Base-by-base conservation (phyloP, 2,329 filamentous ascomycete genomes). In the Nemania sp. region DNA sequence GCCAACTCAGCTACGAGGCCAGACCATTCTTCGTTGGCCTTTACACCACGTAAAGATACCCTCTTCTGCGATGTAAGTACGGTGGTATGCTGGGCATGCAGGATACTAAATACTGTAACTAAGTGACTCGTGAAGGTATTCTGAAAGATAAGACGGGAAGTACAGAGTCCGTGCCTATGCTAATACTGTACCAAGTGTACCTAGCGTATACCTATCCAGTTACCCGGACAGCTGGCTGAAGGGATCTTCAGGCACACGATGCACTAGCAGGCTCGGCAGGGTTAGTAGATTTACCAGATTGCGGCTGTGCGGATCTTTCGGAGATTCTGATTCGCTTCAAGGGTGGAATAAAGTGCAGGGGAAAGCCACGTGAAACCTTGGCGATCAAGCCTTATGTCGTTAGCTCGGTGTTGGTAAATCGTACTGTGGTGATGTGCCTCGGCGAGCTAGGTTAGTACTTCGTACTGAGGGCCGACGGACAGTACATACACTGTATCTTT, bases 291-390 rank as follows among this genome's bases (percentile, higher is more conserved):
- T 39, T 40, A 54, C 15, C 20, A n/a, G n/a, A 25, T 55, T 46
- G 54, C 46, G 57, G 53, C 60, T 61, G 57, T n/a, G 59, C 54
- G 58, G 59, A 60, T 58, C 56, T 53, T 59, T 60, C 59, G 62
- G 59, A 65, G 57, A 63, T 65, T 63, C 35, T 13, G 13, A 40
- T 29, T 29, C 25, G 13, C 37, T 32, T 11, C n/a, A 53, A 43
- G 15, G 39, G 51, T 54, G n/a, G n/a, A n/a, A 35, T 47, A 51
- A 3, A 39, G 11, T 13, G 10, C 4, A 39, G 35, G 21, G 56
- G 56, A 48, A 54, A 48, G 56, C 59, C 59, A 65, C 62, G 62
- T 62, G 62, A 62, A 65, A 54, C 59, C 46, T 49, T 64, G 55
- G 62, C 40, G 55, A 52, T 57, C 54, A 13, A 34, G 15, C 37